These are phyloP conservation scores for Caryopteris hybrid DNA, from an alignment of 305 asterid genomes.

Conservation along the genomic window DNA sequence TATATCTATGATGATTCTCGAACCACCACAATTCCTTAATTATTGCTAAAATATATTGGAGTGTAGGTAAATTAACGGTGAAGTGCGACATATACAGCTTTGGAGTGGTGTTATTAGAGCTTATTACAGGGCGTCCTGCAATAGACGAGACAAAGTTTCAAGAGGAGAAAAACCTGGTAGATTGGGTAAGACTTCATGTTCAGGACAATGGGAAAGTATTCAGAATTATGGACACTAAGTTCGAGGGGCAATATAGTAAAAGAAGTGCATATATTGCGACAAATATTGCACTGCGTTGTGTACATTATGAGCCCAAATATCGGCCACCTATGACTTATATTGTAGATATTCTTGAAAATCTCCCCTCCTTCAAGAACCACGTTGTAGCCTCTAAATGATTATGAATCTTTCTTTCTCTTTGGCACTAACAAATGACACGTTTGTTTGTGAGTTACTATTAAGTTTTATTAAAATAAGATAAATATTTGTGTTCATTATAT, in stretches of 20 bases:
- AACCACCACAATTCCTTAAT: not conserved
- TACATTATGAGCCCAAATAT: conserved; percentile 46
- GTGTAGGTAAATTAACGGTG: conserved; percentile 50
- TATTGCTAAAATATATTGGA: not conserved
- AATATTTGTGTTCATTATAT: no score
- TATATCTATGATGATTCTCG: no score
- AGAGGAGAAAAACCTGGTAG: conserved; percentile 45
- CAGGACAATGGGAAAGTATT: conserved; percentile 47
- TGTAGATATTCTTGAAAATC: conserved; percentile 55
- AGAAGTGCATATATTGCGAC: conserved; percentile 67
- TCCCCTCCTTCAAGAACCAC: conserved; percentile 40
- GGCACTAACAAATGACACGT: no score
- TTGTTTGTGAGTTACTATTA: no score
- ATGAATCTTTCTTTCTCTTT: no score
- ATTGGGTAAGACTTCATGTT: conserved; percentile 59
- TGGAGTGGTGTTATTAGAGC: conserved; percentile 78
- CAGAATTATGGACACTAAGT: conserved; percentile 69
- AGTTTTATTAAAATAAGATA: no score
- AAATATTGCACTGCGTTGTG: conserved; percentile 59
- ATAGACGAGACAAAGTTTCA: conserved; percentile 48
- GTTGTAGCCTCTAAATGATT: not conserved
- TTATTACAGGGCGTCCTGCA: conserved; percentile 64
- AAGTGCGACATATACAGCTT: conserved; percentile 76
- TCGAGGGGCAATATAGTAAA: conserved; percentile 72
- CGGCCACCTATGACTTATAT: conserved; percentile 73